These are phyloP conservation scores for Fusarium sp. DNA, from an alignment of 2,329 filamentous ascomycete genomes.

Conservation along the genomic window DNA sequence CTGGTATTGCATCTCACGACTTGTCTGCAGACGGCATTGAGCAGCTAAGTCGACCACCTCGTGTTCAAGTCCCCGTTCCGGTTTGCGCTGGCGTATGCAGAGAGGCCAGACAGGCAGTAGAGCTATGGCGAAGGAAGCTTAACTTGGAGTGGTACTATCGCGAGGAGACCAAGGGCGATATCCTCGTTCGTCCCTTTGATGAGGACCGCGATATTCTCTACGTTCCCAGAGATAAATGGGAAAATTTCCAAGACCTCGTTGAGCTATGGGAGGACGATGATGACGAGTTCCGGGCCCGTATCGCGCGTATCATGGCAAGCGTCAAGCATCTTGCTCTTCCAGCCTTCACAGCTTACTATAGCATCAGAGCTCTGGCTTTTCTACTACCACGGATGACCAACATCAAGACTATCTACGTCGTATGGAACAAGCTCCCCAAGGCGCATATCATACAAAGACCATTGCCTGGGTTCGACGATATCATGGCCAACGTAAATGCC, in stretches of 20 bases:
- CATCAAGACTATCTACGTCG: conserved; percentile 36
- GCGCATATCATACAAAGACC: background rate
- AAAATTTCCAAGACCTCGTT: conserved; percentile 25
- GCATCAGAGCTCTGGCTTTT: conserved; percentile 26
- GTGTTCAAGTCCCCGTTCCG: conserved; percentile 39
- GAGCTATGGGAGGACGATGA: background rate
- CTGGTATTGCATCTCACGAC: background rate
- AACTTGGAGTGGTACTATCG: conserved; percentile 11
- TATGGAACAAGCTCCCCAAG: conserved; percentile 45
- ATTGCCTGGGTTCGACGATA: background rate
- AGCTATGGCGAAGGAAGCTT: conserved; percentile 32
- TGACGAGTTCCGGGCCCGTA: background rate
- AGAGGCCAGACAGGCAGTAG: conserved; percentile 41
- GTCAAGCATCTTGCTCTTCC: conserved; percentile 46
- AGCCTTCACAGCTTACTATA: conserved; percentile 47
- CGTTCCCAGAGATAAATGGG: conserved; percentile 33
- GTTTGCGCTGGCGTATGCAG: conserved; percentile 31
- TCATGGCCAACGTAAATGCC: background rate
- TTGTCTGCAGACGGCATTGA: conserved; percentile 4
- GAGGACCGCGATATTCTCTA: conserved; percentile 38
- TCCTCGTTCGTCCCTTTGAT: conserved; percentile 36
- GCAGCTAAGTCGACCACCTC: background rate
- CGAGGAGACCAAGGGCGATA: conserved; percentile 20
- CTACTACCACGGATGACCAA: conserved; percentile 33
- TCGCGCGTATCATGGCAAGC: conserved; percentile 15